A percentile compares a stretch with the other conserved stretches of the same genome.
Conservation (phyloP, 805 yeast species). For the Cyberlindnera xylosilytica region DNA sequence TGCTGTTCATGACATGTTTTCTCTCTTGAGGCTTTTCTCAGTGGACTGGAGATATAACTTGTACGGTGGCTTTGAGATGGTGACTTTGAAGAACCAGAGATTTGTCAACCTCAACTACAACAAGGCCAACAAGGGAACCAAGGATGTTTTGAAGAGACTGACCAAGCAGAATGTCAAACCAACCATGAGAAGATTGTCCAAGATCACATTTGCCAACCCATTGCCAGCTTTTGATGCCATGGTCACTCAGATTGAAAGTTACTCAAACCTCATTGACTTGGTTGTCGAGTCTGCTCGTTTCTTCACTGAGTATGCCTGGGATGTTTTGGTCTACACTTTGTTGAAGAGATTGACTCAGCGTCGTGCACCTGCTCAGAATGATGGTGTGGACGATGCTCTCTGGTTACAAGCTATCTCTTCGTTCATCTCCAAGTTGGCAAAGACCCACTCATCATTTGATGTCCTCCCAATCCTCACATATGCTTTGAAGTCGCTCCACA, state of each 20-base stretch:
- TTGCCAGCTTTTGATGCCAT: constrained; percentile 69
- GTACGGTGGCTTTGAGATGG: constrained; percentile 73
- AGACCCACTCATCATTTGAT: constrained; percentile 52
- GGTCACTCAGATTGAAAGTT: constrained; percentile 83
- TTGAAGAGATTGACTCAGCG: constrained; percentile 67
- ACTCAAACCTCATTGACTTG: constrained; percentile 77
- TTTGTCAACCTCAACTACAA: constrained; percentile 56
- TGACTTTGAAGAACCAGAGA: constrained; percentile 51
- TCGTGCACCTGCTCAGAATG: constrained; percentile 64
- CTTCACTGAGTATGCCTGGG: constrained; percentile 81
- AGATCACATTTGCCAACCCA: constrained; percentile 73
- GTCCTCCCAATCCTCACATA: constrained; percentile 58
- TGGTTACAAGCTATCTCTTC: constrained; percentile 85
- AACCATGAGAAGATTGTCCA: constrained; percentile 71
- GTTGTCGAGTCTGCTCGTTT: constrained; percentile 76
- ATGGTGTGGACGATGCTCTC: constrained; percentile 75
- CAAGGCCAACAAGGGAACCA: constrained; percentile 75
- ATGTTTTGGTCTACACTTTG: constrained; percentile 70
- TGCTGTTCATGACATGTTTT: constrained; percentile 57
- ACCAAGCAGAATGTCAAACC: constrained; percentile 74
- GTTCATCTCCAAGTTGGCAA: constrained; percentile 72
- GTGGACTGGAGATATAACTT: constrained; percentile 66
- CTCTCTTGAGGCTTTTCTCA: constrained; percentile 50
- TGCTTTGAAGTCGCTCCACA: constrained; percentile 59
- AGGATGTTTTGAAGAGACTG: constrained; percentile 71